These are phyloP conservation scores for Paecilomyces sp. DNA, from an alignment of 2,329 filamentous ascomycete genomes.

Conservation along the genomic window DNA sequence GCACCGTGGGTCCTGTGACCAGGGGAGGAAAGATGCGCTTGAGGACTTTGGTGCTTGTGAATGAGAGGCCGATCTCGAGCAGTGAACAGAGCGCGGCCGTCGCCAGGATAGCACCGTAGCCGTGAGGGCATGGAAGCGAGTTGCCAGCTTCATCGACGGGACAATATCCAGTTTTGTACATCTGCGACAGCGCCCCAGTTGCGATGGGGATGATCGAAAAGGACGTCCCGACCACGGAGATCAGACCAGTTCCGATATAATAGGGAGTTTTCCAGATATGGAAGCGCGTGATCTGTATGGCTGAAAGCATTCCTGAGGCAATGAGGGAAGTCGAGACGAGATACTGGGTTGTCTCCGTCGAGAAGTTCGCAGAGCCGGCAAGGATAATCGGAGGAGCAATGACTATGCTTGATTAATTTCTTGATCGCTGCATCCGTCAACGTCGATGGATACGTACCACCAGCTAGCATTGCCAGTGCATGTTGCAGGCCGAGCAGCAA, in stretches of 20 bases:
- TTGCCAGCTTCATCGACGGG: slow-evolving; percentile 50
- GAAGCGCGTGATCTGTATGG: slow-evolving; percentile 60
- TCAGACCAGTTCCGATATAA: slow-evolving; percentile 57
- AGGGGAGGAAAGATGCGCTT: slow-evolving; percentile 61
- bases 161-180: slow-evolving; percentile 59
- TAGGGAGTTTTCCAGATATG: slow-evolving; percentile 58
- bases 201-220: slow-evolving; percentile 62
- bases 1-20: slow-evolving; percentile 61
- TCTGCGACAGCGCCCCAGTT: slow-evolving; percentile 54
- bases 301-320: slow-evolving; percentile 57
- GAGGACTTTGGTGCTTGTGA: slow-evolving; percentile 53
- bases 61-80: slow-evolving; percentile 58
- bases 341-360: slow-evolving; percentile 50
- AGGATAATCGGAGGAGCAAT: slow-evolving; percentile 61
- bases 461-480: slow-evolving; percentile 59
- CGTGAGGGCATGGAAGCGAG: slow-evolving; percentile 55
- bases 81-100: slow-evolving; percentile 43
- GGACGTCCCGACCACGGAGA: slow-evolving; percentile 62
- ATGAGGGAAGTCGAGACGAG: slow-evolving; percentile 64
- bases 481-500: slow-evolving; percentile 64
- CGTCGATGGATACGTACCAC: slow-evolving; percentile 20
- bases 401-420: slow-evolving; percentile 26
- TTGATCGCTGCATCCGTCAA: not conserved
- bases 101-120: slow-evolving; percentile 59
- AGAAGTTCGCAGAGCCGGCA: slow-evolving; percentile 50